A percentile compares a stretch with the other conserved stretches of the same genome.
These are phyloP conservation scores for Physcia stellaris DNA, from an alignment of 495 filamentous ascomycete genomes.

Conservation along the genomic window DNA sequence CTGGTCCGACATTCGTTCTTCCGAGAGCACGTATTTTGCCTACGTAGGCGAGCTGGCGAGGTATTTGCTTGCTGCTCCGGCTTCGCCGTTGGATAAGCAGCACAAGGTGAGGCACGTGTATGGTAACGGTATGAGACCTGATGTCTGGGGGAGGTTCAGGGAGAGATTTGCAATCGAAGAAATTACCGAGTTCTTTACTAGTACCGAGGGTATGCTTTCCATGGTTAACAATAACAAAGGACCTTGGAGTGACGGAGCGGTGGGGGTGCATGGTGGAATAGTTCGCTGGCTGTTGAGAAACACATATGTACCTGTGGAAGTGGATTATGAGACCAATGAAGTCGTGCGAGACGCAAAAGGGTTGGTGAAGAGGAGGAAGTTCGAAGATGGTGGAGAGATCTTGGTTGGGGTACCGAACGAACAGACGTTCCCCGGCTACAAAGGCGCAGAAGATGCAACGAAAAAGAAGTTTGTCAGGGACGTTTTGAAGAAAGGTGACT, in stretches of 20 bases:
- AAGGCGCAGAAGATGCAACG: slow-evolving; percentile 49
- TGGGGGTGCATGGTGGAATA: slow-evolving; percentile 60
- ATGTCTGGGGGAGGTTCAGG: slow-evolving; percentile 59
- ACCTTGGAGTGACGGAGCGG: slow-evolving; percentile 44
- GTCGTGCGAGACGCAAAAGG: slow-evolving; percentile 50
- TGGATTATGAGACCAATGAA: slow-evolving; percentile 52
- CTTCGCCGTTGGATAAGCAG: slow-evolving; percentile 45
- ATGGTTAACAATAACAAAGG: slow-evolving; percentile 45
- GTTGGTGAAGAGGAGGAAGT: slow-evolving; percentile 46
- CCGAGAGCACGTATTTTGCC: slow-evolving; percentile 52
- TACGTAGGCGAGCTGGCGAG: slow-evolving; percentile 77
- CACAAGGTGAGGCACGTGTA: slow-evolving; percentile 57
- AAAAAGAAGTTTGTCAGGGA: slow-evolving; percentile 54
- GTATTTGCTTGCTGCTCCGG: slow-evolving; percentile 59
- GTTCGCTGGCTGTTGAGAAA: slow-evolving; percentile 35
- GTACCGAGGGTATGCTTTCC: slow-evolving; percentile 47
- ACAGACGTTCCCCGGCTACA: slow-evolving; percentile 56
- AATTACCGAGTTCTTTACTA: slow-evolving; percentile 54
- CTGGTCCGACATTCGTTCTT: slow-evolving; percentile 62
- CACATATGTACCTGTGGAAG: slow-evolving; percentile 48
- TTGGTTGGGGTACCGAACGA: slow-evolving; percentile 49
- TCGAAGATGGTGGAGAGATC: slow-evolving; percentile 62
- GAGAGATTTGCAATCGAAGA: slow-evolving; percentile 47
- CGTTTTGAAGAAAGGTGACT: slow-evolving; percentile 61
- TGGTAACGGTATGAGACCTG: slow-evolving; percentile 66